phyloP scores from a whole-genome alignment of 306 rosid species.

The Vigna hirtella region DNA sequence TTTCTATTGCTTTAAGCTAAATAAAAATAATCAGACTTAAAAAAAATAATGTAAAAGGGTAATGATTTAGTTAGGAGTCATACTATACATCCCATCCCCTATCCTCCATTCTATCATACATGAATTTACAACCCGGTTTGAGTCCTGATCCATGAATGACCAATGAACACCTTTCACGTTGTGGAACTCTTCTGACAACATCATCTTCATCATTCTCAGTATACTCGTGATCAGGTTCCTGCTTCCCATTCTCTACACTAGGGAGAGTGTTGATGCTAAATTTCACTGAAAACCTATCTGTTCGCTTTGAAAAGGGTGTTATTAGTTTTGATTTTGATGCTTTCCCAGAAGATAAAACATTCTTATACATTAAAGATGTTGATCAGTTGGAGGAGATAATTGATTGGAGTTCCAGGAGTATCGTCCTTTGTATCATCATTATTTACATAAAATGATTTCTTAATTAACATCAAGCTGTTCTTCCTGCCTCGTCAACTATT shows the following conservation, averaged over 20 bases:
- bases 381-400: constrained; percentile 56
- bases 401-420: constrained; percentile 68
- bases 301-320: constrained; percentile 80
- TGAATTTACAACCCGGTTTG: constrained; percentile 76
- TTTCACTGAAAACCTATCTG: constrained; percentile 70
- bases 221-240: constrained; percentile 54
- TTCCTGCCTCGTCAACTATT: constrained; percentile 8
- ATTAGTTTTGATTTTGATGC: constrained; percentile 55
- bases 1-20: constrained; percentile 83
- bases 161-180: constrained; percentile 72
- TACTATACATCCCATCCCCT: constrained; percentile 60
- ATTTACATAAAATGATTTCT: constrained; percentile 40
- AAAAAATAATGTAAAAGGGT: constrained; percentile 34
- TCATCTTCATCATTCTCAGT: constrained; percentile 66
- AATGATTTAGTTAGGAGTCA: constrained; percentile 30
- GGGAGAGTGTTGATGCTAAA: constrained; percentile 61
- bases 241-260: constrained; percentile 48
- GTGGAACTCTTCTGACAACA: constrained; percentile 68
- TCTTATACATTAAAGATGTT: constrained; percentile 65
- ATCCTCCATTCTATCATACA: constrained; percentile 81
- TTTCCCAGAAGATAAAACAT: constrained; percentile 65
- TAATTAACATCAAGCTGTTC: constrained; percentile 17
- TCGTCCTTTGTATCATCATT: constrained; percentile 60
- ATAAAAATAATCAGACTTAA: constrained; percentile 48
- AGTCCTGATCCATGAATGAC: constrained; percentile 75